These are phyloP conservation scores for Moringa oleifera DNA, from an alignment of 345 rosid species.

Conservation along the genomic window DNA sequence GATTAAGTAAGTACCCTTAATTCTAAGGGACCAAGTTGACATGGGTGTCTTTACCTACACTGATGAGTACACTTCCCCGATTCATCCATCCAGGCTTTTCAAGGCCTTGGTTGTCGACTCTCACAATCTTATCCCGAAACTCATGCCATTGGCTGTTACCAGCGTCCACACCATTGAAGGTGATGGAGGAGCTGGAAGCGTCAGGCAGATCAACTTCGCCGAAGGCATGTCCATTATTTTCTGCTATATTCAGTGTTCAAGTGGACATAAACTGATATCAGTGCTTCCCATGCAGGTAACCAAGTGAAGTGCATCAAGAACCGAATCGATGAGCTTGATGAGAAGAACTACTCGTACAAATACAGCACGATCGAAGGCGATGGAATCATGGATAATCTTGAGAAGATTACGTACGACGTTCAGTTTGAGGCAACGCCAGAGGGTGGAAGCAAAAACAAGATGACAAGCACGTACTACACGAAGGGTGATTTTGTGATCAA, in stretches of 20 bases:
- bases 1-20: no score
- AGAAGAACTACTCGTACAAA: slow-evolving; percentile 19
- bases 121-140: slow-evolving; percentile 32
- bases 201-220: slow-evolving; percentile 30
- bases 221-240: slow-evolving; percentile 19
- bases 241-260: no score
- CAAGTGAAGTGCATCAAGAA: slow-evolving; percentile 28
- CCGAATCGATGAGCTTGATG: slow-evolving; percentile 26
- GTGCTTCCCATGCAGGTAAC: slow-evolving; percentile 16
- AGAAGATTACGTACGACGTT: slow-evolving; percentile 20
- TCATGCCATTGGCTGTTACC: slow-evolving; percentile 27
- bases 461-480: slow-evolving; percentile 27
- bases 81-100: slow-evolving; percentile 34
- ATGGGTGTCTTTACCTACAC: slow-evolving; percentile 19
- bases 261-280: no score
- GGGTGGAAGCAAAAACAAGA: slow-evolving; percentile 33
- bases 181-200: slow-evolving; percentile 36
- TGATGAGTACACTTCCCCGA: slow-evolving; percentile 16
- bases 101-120: slow-evolving; percentile 34
- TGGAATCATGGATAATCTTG: slow-evolving; percentile 17
- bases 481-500: slow-evolving; percentile 17
- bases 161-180: slow-evolving; percentile 28
- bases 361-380: slow-evolving; percentile 34
- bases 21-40: no score
- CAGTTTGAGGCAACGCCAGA: slow-evolving; percentile 23